Conservation (phyloP, 441 rosid genomes). For the Erodium trifolium region DNA sequence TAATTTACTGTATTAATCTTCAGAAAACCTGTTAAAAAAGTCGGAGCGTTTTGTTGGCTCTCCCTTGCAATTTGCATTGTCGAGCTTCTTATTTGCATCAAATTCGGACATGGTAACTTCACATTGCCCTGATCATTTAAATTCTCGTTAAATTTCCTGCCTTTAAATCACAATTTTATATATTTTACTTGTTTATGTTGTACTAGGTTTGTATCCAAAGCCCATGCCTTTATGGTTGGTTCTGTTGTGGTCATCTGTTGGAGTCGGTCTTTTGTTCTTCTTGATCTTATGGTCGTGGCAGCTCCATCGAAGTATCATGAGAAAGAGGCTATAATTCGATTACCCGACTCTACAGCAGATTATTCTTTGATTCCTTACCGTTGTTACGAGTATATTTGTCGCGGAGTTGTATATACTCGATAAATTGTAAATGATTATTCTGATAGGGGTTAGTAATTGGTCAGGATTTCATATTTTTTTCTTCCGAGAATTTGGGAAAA, state of each 20-base stretch:
- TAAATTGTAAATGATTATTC: conserved; percentile 48
- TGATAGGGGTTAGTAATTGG: conserved; percentile 27
- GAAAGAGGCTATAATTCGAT: conserved; percentile 52
- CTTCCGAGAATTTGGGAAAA: too few relatives aligned
- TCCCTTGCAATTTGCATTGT: conserved; percentile 95
- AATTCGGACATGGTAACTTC: conserved; percentile 80
- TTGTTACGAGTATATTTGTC: conserved; percentile 21
- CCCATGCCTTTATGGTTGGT: conserved; percentile 79
- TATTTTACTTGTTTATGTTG: too few relatives aligned
- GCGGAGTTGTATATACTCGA: conserved; percentile 26
- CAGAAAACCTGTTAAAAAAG: conserved; percentile 46
- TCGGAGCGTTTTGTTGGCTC: conserved; percentile 99
- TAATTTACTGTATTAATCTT: background rate
- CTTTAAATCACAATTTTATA: too few relatives aligned
- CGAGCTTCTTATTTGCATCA: conserved; percentile 96
- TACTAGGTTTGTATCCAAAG: conserved; percentile 74
- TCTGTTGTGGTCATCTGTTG: conserved; percentile 62
- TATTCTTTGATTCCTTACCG: conserved; percentile 41
- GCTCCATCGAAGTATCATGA: conserved; percentile 43
- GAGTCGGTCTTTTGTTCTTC: conserved; percentile 45
- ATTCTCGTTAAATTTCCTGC: too few relatives aligned
- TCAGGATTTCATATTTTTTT: conserved; percentile 22
- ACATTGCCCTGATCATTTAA: too few relatives aligned
- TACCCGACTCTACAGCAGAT: conserved; percentile 11
- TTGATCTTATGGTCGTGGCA: conserved; percentile 78